These are phyloP conservation scores for Xenoacremonium recifei DNA, from an alignment of 2,329 filamentous ascomycete genomes.

Conservation along the genomic window DNA sequence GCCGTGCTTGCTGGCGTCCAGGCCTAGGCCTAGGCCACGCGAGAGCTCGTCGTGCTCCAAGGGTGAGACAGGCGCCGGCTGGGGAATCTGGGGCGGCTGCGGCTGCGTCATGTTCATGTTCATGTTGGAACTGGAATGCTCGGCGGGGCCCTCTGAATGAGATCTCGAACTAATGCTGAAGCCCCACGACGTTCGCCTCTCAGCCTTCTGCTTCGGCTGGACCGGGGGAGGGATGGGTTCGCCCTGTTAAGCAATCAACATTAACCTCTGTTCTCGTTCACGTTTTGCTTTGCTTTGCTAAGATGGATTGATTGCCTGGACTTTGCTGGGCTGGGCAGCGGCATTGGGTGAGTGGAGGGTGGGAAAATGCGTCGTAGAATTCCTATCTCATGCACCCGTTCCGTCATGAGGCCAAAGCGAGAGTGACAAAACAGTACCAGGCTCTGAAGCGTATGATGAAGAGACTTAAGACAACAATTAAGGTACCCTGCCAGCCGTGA, in stretches of 20 bases:
- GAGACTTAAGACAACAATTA: constrained; percentile 29
- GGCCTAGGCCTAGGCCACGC: constrained; percentile 6
- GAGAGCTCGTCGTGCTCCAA: constrained; percentile 13
- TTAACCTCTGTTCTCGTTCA: constrained; percentile 35
- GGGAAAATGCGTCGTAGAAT: constrained; percentile 36
- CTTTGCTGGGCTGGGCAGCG: constrained; percentile 26
- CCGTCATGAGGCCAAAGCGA: constrained; percentile 34
- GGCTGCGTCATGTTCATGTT: constrained; percentile 15
- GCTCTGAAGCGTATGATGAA: constrained; percentile 28
- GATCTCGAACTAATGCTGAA: constrained; percentile 36
- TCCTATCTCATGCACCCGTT: constrained; percentile 40
- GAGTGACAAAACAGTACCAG: constrained; percentile 28
- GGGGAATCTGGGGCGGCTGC: constrained; percentile 6
- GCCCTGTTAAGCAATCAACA: constrained; percentile 34
- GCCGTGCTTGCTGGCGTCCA: constrained; percentile 1
- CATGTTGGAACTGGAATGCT: constrained; percentile 21
- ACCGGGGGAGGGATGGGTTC: constrained; percentile 34
- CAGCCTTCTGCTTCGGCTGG: constrained; percentile 36
- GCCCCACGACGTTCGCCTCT: constrained; percentile 46
- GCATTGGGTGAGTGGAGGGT: constrained; percentile 24
- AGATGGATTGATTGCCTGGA: too few relatives aligned
- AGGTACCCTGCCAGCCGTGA: constrained; percentile 19
- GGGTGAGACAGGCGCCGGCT: constrained; percentile 16
- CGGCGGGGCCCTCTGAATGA: constrained; percentile 20
- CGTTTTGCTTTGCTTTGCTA: constrained; percentile 23